Evolutionary conservation across 1,139 yeast species (phyloP), one percentile per base, ranked within the genome.

Genomic region (Pichia sp.): DNA sequence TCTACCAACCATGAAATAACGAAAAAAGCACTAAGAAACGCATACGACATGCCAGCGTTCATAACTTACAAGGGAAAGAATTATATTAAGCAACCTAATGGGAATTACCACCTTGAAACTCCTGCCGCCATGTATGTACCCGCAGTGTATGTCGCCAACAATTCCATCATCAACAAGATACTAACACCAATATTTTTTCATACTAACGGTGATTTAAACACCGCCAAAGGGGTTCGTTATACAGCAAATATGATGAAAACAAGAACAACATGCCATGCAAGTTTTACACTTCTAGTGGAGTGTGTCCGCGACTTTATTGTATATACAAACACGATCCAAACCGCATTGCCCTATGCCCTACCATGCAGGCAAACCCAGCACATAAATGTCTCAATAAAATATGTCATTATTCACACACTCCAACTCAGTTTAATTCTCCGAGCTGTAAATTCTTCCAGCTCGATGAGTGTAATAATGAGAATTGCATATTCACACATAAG

Each of bases 351-450:
- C 53, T 81, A 10, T 83, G 94, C 55, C 70, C 72, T 23, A 61
- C 58, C 20, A 32, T 52, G 5, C 68, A 76, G 5, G 67, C 76
- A 32, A 59, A 56, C 28, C 70, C 67, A 32, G 59, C 56, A 27
- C 71, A 68, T 10, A 59, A 59, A 30, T 83, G 93, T 51, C 45
- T 47, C 17, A 62, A 62, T 29, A 54, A 59, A n/a, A 51, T 65
- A 18, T 84, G 94, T 52, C 56, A 63, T 12, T 56, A 75, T 20
- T 72, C 77, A 22, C 94, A 83, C 55, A 55, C 53, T 3, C 69
- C 78, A 6, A 66, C 66, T 27, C 77, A 78, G 44, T 71, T 64
- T 55, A 83, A 82, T 52, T 66, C 85, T 2, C 87, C 93, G 9
- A 50, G 73, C 25, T 83, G 94, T 51, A 62, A 60, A 20, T 80